Evolutionary conservation across 169 alveolate genomes (phyloP), one percentile per base, ranked within the genome.

Genomic region (Hepatocystis sp.): DNA sequence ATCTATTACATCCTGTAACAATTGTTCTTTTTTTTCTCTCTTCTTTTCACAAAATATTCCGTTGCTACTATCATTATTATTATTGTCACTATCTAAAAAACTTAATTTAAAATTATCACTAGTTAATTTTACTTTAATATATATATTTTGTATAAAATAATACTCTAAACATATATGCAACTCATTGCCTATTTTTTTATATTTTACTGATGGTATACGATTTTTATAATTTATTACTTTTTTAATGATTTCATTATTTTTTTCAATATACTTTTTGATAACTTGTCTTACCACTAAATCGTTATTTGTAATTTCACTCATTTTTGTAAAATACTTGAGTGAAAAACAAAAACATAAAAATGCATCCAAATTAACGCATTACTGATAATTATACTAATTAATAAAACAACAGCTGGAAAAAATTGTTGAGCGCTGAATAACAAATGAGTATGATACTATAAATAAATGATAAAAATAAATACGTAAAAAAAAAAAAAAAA

Each of bases 151-250:
- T 76, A 76, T 76, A 76, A 76, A 76, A 42, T 42, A 30, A 42
- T 76, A 76, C 55, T 25, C 32, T 0, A 76, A 76, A 34, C 65
- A 76, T 27, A 76, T 76, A 42, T 42, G 8, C 76, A 76, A 42
- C 44, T 58, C 76, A 36, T 58, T 34, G 5, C 58, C 88, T 15
- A 58, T 21, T n/a, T 42, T 76, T 28, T 56, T 56, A 76, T 76
- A 76, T 49, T 76, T 65, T 8, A 76, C 78, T 47, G 58, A 49
- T 0, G 88, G 88, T 15, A 76, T 46, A 25, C 88, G 56, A 49
- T 46, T 64, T 34, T 42, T 76, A 76, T 17, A 76, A 42, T 76
- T 58, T 76, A 76, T 56, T 15, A 76, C 58, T 25, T 76, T 47
- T 2, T 52, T 40, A 17, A 76, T 64, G 8, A 46, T 39, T 10